phyloP scores from a whole-genome alignment of 345 rosid genomes.

The Rhodomyrtus tomentosa region DNA sequence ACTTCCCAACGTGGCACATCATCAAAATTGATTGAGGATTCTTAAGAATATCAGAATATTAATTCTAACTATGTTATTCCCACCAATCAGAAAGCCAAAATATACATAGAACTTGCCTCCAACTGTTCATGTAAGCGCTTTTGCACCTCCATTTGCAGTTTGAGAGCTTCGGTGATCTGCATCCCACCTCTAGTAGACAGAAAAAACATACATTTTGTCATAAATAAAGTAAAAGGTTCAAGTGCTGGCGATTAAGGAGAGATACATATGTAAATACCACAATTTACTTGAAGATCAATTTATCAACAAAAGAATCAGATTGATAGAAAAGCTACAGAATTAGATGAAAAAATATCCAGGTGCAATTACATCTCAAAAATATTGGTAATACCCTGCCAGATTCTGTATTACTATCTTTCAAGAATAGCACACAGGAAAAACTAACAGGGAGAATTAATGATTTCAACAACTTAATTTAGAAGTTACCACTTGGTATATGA shows the following conservation, averaged over 20 bases:
- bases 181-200: slow-evolving; percentile 53
- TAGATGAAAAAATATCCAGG: neutral
- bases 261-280: neutral
- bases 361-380: neutral
- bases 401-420: neutral
- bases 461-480: neutral
- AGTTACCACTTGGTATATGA: neutral
- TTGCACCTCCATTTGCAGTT: slow-evolving; percentile 98
- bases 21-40: neutral
- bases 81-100: neutral
- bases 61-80: neutral
- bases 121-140: slow-evolving; percentile 93
- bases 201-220: neutral
- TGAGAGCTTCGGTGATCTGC: slow-evolving; percentile 99
- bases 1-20: neutral
- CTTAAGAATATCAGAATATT: neutral
- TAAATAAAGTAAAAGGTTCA: neutral
- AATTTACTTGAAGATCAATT: neutral
- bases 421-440: neutral
- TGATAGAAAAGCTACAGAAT: neutral
- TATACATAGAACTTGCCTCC: slow-evolving; percentile 45
- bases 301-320: neutral
- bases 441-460: neutral
- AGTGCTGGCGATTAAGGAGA: neutral
- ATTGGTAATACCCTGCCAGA: neutral